Evolutionary conservation across 2,329 filamentous ascomycete species (phyloP).

Genomic region (Pseudogymnoascus sp.): DNA sequence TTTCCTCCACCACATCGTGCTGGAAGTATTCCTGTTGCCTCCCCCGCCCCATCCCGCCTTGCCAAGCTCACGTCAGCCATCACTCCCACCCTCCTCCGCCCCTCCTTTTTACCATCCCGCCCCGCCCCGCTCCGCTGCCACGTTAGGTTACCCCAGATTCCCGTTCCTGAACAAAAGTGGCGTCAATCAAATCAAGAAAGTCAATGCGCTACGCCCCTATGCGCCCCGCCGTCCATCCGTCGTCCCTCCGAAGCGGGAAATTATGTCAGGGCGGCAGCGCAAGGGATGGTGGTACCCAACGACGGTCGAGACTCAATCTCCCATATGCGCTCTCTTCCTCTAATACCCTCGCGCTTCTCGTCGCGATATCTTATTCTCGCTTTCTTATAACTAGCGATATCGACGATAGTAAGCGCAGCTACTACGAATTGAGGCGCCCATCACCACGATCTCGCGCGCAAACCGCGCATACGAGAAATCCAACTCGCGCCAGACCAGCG

Average conservation of each 20-base stretch:
- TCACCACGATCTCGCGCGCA: not conserved
- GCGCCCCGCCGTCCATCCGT: not conserved
- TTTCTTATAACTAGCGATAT: not conserved
- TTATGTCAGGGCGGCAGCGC: not conserved
- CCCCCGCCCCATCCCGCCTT: not conserved
- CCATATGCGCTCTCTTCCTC: not conserved
- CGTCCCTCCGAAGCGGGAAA: not conserved
- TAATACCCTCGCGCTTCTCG: not conserved
- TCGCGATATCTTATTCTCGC: not conserved
- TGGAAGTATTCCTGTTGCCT: not conserved
- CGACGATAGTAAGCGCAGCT: not conserved
- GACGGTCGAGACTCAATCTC: slow-evolving; percentile 3
- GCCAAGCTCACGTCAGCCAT: not conserved
- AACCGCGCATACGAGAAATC: not conserved
- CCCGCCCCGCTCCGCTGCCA: slow-evolving; percentile 1
- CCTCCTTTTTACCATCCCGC: not conserved
- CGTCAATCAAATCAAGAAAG: not conserved
- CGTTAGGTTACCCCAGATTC: not conserved
- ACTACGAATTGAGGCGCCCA: not conserved
- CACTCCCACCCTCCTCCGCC: not conserved
- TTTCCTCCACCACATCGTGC: not conserved
- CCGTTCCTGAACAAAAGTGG: not conserved
- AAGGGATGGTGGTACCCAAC: not conserved
- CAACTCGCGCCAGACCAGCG: not conserved
- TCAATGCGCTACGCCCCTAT: not conserved